Evolutionary conservation across 768 basidiomycete species (phyloP), one percentile per base, ranked within the genome.

Genomic region (Paxillus involutus): DNA sequence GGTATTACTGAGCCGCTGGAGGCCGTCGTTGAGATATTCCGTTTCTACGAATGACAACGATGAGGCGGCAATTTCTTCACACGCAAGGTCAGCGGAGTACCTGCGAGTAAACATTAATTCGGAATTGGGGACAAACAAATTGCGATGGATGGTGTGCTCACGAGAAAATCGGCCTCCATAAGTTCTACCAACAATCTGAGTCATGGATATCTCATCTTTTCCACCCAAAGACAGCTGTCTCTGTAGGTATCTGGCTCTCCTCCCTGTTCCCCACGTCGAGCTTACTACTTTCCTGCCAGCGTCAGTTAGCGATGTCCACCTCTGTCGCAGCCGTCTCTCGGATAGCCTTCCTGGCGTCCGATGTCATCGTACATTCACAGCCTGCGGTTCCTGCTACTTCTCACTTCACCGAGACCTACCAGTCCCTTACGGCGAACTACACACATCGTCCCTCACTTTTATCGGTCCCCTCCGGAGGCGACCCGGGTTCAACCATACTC

Each of bases 331-430:
- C 79, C 6, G 85, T 88, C 51, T 80, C 86, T 39, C 84, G 89
- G 33, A 78, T 91, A 56, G 87, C 85, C n/a, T 85, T 80, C 67
- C 71, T 89, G 30, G 77, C 84, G 29, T 88, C 90, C 8, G 88
- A 89, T 60, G 71, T 80, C 44, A 61, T 91, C 14, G 71, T 92
- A 41, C 79, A 88, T 59, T 77, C 82, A 3, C 79, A 78, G 41
- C 77, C 82, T 3, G 65, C 73, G 6, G 62, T 69, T 33, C 74
- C 77, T 12, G 65, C 60, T 5, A 59, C 60, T 32, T 85, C 81
- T 1, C 68, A 67, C 40, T 81, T 77, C 59, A 60, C 62, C 16
- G 51, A 59, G 32, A 55, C 60, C n/a, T 70, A 63, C 49, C 63
- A 24, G 47, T 62, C 73, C 36, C 66, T 78, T 19, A 63, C 68